These are phyloP conservation scores for Kodamaea fungicola DNA, from an alignment of 1,139 yeast species.

Conservation along the genomic window DNA sequence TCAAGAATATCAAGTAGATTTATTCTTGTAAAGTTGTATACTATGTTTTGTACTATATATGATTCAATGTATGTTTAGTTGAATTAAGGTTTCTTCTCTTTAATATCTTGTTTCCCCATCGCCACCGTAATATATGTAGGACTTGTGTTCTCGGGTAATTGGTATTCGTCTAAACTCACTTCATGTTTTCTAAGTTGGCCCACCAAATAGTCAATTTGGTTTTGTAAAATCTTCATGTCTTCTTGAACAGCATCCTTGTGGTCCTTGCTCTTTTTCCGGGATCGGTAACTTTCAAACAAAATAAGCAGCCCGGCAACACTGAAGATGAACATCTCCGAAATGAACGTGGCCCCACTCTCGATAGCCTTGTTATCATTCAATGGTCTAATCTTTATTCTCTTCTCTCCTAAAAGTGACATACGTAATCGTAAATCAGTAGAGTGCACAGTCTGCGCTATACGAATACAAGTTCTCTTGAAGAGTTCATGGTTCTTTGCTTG, in stretches of 20 bases:
- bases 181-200: slow-evolving; percentile 37
- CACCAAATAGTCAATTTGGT: slow-evolving; percentile 64
- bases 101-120: not conserved
- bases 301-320: slow-evolving; percentile 76
- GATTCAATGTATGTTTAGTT: slow-evolving; percentile 1
- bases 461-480: slow-evolving; percentile 61
- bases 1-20: slow-evolving; percentile 42
- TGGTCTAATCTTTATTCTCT: slow-evolving; percentile 62
- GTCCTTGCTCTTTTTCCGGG: slow-evolving; percentile 59
- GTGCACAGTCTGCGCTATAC: slow-evolving; percentile 73
- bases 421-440: slow-evolving; percentile 61
- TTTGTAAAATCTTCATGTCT: slow-evolving; percentile 66
- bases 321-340: slow-evolving; percentile 76
- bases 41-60: slow-evolving; percentile 16
- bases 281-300: slow-evolving; percentile 68
- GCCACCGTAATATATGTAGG: slow-evolving; percentile 36
- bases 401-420: slow-evolving; percentile 61
- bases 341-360: slow-evolving; percentile 76
- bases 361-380: slow-evolving; percentile 82
- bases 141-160: slow-evolving; percentile 42
- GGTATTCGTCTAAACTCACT: slow-evolving; percentile 45
- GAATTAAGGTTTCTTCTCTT: not conserved
- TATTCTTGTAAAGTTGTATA: slow-evolving; percentile 6
- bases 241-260: slow-evolving; percentile 65
- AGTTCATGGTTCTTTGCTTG: slow-evolving; percentile 75